These are phyloP conservation scores for Lepiota brunneoincarnata DNA, from an alignment of 768 basidiomycete species.

Conservation along the genomic window DNA sequence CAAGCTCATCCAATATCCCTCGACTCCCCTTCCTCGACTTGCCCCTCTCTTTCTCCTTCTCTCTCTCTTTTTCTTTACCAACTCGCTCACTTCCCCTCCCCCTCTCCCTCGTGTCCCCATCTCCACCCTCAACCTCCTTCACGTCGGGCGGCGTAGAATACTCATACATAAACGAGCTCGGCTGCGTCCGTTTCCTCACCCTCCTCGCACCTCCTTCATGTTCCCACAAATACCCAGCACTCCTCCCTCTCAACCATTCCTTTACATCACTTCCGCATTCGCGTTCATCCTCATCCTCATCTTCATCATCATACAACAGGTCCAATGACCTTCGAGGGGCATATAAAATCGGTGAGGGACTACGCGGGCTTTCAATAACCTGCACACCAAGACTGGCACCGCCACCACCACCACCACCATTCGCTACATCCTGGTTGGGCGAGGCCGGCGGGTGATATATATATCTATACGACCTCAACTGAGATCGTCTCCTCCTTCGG, in stretches of 20 bases:
- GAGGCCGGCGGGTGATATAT: slow-evolving; percentile 20
- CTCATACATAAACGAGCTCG: slow-evolving; percentile 2
- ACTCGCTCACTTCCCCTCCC: neutral
- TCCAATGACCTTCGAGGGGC: slow-evolving; percentile 3
- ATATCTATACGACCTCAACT: slow-evolving; percentile 24
- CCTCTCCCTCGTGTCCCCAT: neutral
- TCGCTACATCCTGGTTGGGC: neutral
- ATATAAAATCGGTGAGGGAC: slow-evolving; percentile 7
- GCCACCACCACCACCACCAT: no score
- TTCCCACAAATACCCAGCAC: neutral
- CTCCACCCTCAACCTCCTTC: neutral
- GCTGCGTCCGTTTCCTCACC: slow-evolving; percentile 3
- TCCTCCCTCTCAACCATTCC: neutral
- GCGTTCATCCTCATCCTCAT: neutral
- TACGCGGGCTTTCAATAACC: neutral
- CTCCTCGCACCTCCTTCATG: neutral
- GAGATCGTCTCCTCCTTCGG: slow-evolving; percentile 19
- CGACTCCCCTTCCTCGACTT: slow-evolving; percentile 11
- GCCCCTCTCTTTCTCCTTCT: slow-evolving; percentile 1
- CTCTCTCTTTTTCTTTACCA: neutral
- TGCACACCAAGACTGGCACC: no score
- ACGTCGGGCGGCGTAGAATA: slow-evolving; percentile 8
- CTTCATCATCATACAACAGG: neutral
- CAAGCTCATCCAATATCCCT: slow-evolving; percentile 11
- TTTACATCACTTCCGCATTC: neutral